phyloP scores from a whole-genome alignment of 2,329 filamentous ascomycete species.

The Colletotrichum lupini region DNA sequence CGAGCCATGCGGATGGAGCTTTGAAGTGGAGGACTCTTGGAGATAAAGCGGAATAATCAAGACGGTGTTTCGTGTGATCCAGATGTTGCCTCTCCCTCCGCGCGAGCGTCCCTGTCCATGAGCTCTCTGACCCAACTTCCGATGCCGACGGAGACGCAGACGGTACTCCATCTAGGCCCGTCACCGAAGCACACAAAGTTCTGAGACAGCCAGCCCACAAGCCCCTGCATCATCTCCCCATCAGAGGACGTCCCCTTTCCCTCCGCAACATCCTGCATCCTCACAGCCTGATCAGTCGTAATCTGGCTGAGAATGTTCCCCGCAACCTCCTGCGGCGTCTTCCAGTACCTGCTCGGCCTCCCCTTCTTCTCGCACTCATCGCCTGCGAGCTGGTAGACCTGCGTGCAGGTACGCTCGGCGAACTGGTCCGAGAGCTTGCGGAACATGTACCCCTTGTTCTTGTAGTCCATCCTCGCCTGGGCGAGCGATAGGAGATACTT shows the following conservation, averaged over 20 bases:
- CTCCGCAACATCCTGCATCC: slow-evolving; percentile 18
- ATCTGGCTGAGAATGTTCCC: not conserved
- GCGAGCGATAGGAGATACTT: slow-evolving; percentile 15
- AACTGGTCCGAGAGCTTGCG: slow-evolving; percentile 28
- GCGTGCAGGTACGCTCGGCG: slow-evolving; percentile 1
- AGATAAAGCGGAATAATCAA: not conserved
- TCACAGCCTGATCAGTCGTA: not conserved
- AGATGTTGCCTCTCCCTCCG: no score
- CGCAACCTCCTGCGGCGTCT: slow-evolving; percentile 20
- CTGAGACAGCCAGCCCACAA: slow-evolving; percentile 8
- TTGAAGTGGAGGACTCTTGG: not conserved
- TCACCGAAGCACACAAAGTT: slow-evolving; percentile 32
- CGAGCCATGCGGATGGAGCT: not conserved
- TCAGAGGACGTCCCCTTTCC: slow-evolving; percentile 7
- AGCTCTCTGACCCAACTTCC: slow-evolving; percentile 25
- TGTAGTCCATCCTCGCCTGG: slow-evolving; percentile 27
- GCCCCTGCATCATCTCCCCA: not conserved
- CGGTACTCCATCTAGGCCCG: slow-evolving; percentile 25
- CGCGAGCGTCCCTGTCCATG: not conserved
- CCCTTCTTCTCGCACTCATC: not conserved
- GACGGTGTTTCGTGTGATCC: not conserved
- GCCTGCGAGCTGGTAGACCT: not conserved
- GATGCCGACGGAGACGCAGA: slow-evolving; percentile 17
- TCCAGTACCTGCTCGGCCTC: slow-evolving; percentile 26
- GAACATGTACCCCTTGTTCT: slow-evolving; percentile 31